A percentile compares a stretch with the other conserved stretches of the same genome.
Conservation (phyloP, 1,284 basidiomycete genomes). For the Xerocomus minutiporus region DNA sequence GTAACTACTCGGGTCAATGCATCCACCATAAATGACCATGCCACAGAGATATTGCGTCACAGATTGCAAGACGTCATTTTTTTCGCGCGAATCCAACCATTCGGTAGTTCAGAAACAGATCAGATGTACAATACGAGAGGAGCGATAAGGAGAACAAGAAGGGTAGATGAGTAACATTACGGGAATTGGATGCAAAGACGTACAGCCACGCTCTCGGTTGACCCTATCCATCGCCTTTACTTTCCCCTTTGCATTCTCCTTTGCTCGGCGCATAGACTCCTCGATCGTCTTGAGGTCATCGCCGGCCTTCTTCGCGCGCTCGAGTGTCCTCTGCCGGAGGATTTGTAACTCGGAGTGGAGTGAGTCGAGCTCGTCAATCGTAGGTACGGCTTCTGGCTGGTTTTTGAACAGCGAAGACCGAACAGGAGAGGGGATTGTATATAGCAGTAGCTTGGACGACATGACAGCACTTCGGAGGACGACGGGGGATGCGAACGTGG, state of each 20-base stretch:
- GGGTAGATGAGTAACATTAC: slow-evolving; percentile 11
- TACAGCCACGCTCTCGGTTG: slow-evolving; percentile 68
- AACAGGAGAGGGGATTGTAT: slow-evolving; percentile 41
- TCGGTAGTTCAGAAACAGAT: slow-evolving; percentile 2
- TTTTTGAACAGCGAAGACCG: slow-evolving; percentile 57
- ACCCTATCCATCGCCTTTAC: slow-evolving; percentile 61
- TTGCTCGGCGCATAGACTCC: slow-evolving; percentile 65
- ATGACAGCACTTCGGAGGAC: slow-evolving; percentile 32
- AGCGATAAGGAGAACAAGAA: slow-evolving; percentile 17
- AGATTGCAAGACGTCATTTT: slow-evolving; percentile 4
- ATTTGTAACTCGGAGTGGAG: slow-evolving; percentile 57
- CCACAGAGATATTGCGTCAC: slow-evolving; percentile 13
- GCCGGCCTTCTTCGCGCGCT: slow-evolving; percentile 61
- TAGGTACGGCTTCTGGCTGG: slow-evolving; percentile 60
- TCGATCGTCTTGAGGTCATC: slow-evolving; percentile 66
- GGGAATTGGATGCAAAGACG: slow-evolving; percentile 35
- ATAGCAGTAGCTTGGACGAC: slow-evolving; percentile 50
- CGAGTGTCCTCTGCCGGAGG: slow-evolving; percentile 50
- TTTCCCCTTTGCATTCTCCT: slow-evolving; percentile 74
- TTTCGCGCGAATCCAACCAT: slow-evolving; percentile 12
- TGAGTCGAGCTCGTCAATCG: slow-evolving; percentile 64
- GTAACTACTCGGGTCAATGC: slow-evolving; percentile 20
- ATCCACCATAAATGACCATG: slow-evolving; percentile 6
- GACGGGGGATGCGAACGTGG: slow-evolving; percentile 8
- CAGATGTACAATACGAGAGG: background rate